phyloP scores from a whole-genome alignment of 2,329 filamentous ascomycete genomes.

The Cordyceps cateniannulata region DNA sequence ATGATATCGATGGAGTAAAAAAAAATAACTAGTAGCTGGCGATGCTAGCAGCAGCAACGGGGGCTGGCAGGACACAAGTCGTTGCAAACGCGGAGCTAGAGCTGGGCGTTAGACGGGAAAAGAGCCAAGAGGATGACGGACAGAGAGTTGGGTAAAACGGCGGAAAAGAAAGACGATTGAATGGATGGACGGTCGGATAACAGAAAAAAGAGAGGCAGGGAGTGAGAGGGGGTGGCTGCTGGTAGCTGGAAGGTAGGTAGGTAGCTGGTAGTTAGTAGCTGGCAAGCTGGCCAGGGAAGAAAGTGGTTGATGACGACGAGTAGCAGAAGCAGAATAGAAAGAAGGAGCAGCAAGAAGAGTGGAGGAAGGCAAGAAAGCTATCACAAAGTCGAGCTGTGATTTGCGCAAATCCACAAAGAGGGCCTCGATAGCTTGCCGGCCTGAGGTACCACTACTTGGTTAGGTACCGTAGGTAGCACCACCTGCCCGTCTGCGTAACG shows the following conservation, averaged over 20 bases:
- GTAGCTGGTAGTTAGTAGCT: background rate
- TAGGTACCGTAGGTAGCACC: background rate
- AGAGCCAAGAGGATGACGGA: background rate
- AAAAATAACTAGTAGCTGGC: constrained; percentile 8
- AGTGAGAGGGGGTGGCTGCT: background rate
- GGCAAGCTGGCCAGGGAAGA: no score
- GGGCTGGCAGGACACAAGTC: background rate
- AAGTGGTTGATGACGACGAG: background rate
- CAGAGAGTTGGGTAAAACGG: background rate
- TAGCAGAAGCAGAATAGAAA: background rate
- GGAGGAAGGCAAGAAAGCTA: no score
- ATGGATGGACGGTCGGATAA: background rate
- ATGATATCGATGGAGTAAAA: constrained; percentile 5
- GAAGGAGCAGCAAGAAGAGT: no score
- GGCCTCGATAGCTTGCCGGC: background rate
- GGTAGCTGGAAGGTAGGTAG: background rate
- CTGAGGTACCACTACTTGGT: background rate
- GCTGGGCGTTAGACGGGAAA: background rate
- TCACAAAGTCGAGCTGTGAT: background rate
- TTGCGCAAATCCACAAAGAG: background rate
- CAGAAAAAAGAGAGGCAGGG: background rate
- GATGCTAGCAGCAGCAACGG: background rate
- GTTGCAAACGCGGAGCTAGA: background rate
- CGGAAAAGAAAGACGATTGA: background rate
- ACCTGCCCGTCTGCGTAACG: background rate